phyloP scores from a whole-genome alignment of 352 stramenopile genomes.

The Phytophthora ohioensis region DNA sequence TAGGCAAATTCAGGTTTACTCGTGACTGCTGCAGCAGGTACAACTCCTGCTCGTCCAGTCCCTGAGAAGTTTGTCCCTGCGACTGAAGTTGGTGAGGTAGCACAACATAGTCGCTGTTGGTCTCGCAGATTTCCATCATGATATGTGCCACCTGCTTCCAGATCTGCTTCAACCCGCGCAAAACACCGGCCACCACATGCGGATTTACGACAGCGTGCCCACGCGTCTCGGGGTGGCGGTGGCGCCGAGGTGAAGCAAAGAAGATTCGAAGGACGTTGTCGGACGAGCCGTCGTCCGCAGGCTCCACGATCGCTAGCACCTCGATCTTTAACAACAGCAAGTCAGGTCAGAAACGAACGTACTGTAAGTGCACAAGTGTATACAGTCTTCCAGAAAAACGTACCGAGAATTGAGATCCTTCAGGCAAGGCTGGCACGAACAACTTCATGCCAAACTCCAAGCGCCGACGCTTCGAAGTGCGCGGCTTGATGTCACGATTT shows the following conservation, averaged over 20 bases:
- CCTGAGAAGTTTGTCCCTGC: constrained; percentile 10
- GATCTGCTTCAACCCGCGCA: constrained; percentile 58
- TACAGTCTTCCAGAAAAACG: constrained; percentile 8
- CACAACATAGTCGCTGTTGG: constrained; percentile 29
- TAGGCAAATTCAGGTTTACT: constrained; percentile 53
- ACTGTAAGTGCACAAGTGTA: constrained; percentile 2
- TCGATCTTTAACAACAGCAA: constrained; percentile 44
- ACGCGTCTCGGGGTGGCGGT: constrained; percentile 33
- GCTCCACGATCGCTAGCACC: constrained; percentile 51
- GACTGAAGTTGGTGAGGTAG: constrained; percentile 25
- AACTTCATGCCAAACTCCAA: constrained; percentile 81
- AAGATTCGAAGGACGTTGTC: constrained; percentile 52
- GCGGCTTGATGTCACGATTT: constrained; percentile 16
- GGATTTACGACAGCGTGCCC: constrained; percentile 46
- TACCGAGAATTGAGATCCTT: constrained; percentile 70
- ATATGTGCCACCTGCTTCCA: constrained; percentile 62
- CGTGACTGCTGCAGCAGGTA: constrained; percentile 49
- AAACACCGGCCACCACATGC: constrained; percentile 50
- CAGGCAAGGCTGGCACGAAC: constrained; percentile 53
- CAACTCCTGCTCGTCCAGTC: constrained; percentile 32
- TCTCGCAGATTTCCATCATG: constrained; percentile 51
- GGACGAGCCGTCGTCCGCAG: constrained; percentile 35
- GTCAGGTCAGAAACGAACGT: neutral
- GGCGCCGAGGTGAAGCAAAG: constrained; percentile 43
- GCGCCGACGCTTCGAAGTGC: constrained; percentile 25